phyloP scores from a whole-genome alignment of 768 basidiomycete species.

The Russula ochroleuca region DNA sequence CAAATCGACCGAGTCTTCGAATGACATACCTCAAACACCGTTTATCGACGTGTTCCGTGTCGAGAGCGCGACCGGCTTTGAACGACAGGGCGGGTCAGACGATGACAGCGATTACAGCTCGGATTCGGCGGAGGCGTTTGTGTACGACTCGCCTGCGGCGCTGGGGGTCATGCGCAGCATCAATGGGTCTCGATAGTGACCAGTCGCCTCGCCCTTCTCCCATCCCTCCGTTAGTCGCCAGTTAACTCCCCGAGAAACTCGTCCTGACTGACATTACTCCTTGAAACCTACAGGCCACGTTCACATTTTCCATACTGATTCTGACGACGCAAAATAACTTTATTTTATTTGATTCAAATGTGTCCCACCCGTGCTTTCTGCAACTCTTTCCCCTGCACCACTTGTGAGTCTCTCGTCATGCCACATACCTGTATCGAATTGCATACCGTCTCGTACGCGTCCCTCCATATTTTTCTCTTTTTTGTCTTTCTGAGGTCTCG shows the following conservation, averaged over 20 bases:
- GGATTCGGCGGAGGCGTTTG: slow-evolving; percentile 38
- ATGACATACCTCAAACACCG: slow-evolving; percentile 69
- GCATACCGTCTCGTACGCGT: background rate
- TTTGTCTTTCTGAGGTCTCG: background rate
- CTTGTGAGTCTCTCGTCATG: background rate
- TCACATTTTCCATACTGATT: background rate
- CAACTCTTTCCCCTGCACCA: background rate
- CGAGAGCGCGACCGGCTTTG: slow-evolving; percentile 32
- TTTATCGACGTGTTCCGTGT: slow-evolving; percentile 74
- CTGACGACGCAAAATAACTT: slow-evolving; percentile 3
- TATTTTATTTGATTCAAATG: background rate
- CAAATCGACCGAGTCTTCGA: slow-evolving; percentile 58
- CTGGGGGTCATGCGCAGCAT: slow-evolving; percentile 12
- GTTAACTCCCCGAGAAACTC: background rate
- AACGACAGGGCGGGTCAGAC: slow-evolving; percentile 28
- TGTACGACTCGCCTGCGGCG: slow-evolving; percentile 34
- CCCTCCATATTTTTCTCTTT: background rate
- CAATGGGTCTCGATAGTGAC: slow-evolving; percentile 1
- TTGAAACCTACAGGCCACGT: background rate
- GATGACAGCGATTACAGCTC: slow-evolving; percentile 34
- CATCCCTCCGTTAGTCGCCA: background rate
- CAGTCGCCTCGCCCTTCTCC: background rate
- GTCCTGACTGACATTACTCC: background rate
- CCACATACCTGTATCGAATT: background rate
- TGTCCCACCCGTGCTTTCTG: too few relatives aligned